Conservation (phyloP, 495 filamentous ascomycete species). For the Sabuloglossum arenarium region DNA sequence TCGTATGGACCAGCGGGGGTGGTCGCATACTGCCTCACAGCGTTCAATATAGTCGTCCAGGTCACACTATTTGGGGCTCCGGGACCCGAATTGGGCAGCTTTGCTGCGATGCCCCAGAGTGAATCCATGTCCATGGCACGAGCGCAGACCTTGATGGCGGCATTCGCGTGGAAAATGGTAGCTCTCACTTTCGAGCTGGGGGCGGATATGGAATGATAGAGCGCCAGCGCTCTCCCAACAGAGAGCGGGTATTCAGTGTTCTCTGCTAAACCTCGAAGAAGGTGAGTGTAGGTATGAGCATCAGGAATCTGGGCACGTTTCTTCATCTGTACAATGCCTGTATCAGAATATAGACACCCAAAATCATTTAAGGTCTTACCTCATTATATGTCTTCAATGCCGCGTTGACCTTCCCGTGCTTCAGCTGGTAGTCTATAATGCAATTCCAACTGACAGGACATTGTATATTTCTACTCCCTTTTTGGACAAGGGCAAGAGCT, state of each 20-base stretch:
- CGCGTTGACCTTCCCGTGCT: constrained; percentile 29
- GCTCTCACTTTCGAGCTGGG: constrained; percentile 36
- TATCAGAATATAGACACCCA: constrained; percentile 1
- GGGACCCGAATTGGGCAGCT: constrained; percentile 37
- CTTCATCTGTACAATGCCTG: constrained; percentile 51
- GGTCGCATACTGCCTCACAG: constrained; percentile 26
- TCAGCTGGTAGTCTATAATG: constrained; percentile 50
- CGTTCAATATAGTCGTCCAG: constrained; percentile 64
- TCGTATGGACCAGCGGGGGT: constrained; percentile 9
- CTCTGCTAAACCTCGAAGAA: constrained; percentile 53
- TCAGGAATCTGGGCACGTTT: constrained; percentile 62
- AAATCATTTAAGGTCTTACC: constrained; percentile 21
- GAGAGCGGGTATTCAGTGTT: constrained; percentile 28
- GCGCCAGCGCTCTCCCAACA: constrained; percentile 36
- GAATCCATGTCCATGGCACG: constrained; percentile 47
- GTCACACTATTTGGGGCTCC: constrained; percentile 45
- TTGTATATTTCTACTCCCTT: constrained; percentile 35
- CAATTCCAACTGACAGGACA: constrained; percentile 73
- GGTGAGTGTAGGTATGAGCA: constrained; percentile 55
- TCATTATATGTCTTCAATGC: constrained; percentile 74
- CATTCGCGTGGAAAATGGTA: constrained; percentile 66
- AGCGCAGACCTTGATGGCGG: constrained; percentile 60
- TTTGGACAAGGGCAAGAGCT: constrained; percentile 42
- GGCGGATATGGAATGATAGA: constrained; percentile 51
- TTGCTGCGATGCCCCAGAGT: constrained; percentile 45